Evolutionary conservation across 2,329 filamentous ascomycete species (phyloP).

Genomic region (Colletotrichum sp.): DNA sequence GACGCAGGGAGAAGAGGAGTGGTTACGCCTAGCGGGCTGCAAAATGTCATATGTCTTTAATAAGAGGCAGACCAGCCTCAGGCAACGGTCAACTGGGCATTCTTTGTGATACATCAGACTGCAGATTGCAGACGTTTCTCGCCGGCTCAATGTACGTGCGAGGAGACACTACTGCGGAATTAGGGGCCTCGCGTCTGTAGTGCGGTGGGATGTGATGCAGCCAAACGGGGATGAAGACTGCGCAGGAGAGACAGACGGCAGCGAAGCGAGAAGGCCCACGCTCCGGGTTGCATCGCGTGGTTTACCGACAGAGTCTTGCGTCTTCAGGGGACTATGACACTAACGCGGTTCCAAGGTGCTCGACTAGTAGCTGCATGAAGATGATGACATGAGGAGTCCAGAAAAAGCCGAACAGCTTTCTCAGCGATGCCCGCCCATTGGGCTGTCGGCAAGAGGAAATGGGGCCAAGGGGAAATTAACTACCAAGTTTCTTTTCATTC

Average conservation of each 20-base stretch:
- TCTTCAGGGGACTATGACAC: background rate
- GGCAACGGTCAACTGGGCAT: background rate
- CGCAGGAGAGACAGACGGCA: background rate
- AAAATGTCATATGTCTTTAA: background rate
- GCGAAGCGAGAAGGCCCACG: background rate
- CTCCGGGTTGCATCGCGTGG: background rate
- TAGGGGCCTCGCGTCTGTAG: background rate
- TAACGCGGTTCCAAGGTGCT: background rate
- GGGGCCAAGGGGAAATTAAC: background rate
- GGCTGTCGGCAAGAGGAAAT: background rate
- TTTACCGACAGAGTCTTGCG: background rate
- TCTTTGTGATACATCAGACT: background rate
- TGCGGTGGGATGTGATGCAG: background rate
- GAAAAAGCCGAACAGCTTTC: background rate
- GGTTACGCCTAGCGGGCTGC: background rate
- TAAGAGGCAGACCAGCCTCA: background rate
- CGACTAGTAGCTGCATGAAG: background rate
- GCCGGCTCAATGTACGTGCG: background rate
- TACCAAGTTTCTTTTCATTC: background rate
- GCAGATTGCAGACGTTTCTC: background rate
- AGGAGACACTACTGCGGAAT: background rate
- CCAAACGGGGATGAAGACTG: background rate
- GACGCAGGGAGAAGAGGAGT: background rate
- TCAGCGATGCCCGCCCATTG: background rate
- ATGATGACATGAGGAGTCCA: background rate